These are phyloP conservation scores for Umbelopsis isabellina DNA, from an alignment of 192 early-diverging fungal genomes.

Conservation along the genomic window DNA sequence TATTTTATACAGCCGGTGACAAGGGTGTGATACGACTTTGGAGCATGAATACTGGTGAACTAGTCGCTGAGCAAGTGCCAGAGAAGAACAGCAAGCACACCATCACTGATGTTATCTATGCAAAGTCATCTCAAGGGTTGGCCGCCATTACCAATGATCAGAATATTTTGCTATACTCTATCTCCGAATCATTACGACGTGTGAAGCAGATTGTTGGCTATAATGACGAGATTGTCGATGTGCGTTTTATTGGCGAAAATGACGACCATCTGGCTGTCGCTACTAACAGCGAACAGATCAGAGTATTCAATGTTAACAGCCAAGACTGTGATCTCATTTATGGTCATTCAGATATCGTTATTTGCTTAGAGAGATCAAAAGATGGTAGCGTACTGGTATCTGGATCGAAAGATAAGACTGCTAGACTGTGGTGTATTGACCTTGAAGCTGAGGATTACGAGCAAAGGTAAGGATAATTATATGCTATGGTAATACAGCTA, in stretches of 20 bases:
- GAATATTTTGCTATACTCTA: conserved; percentile 82
- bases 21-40: conserved; percentile 82
- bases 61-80: conserved; percentile 66
- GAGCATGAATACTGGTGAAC: conserved; percentile 77
- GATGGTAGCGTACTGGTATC: conserved; percentile 77
- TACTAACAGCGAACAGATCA: conserved; percentile 91
- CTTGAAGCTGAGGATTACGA: conserved; percentile 55
- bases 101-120: conserved; percentile 74
- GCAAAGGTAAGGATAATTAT: conserved; percentile 28
- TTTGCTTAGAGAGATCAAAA: conserved; percentile 73
- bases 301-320: conserved; percentile 80
- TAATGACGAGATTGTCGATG: conserved; percentile 94
- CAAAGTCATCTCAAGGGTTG: conserved; percentile 55
- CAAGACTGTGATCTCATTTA: conserved; percentile 85
- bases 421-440: conserved; percentile 79
- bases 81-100: conserved; percentile 78
- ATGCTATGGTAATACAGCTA: not conserved
- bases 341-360: conserved; percentile 88
- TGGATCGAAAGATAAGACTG: conserved; percentile 92
- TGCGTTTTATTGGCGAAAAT: conserved; percentile 73
- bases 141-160: conserved; percentile 87
- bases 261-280: conserved; percentile 84
- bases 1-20: conserved; percentile 90
- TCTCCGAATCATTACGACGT: conserved; percentile 55
- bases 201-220: conserved; percentile 90